phyloP scores from a whole-genome alignment of 768 basidiomycete species.

The Mycena filopes region DNA sequence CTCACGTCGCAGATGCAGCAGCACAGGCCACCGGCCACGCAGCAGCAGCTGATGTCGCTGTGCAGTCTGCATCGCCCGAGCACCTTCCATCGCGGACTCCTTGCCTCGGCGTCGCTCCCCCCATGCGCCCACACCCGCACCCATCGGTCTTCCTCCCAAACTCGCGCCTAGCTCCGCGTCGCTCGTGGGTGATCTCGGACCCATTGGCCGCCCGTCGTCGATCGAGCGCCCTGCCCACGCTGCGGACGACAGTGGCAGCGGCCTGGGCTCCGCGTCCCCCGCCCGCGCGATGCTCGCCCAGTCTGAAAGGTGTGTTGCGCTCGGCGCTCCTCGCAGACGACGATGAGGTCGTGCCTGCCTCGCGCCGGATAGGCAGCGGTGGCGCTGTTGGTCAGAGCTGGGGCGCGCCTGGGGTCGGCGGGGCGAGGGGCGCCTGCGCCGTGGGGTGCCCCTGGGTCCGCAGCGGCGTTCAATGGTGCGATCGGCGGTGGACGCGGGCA shows the following conservation, averaged over 20 bases:
- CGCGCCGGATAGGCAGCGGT: constrained; percentile 57
- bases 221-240: constrained; percentile 71
- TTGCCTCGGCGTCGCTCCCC: constrained; percentile 46
- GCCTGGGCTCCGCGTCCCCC: constrained; percentile 76
- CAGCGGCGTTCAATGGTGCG: constrained; percentile 34
- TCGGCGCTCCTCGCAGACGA: constrained; percentile 84
- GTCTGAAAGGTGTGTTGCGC: constrained; percentile 75
- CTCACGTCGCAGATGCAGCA: constrained; percentile 58
- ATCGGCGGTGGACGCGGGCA: constrained; percentile 47
- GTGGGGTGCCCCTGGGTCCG: constrained; percentile 57
- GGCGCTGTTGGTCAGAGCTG: constrained; percentile 60
- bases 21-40: constrained; percentile 54
- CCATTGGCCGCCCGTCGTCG: constrained; percentile 74
- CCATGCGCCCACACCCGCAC: constrained; percentile 49
- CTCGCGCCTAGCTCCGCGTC: constrained; percentile 61
- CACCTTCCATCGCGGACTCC: constrained; percentile 53
- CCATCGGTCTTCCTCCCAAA: constrained; percentile 69
- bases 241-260: constrained; percentile 42
- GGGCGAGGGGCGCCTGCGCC: constrained; percentile 54
- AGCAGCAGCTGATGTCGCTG: constrained; percentile 62
- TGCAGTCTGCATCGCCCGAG: constrained; percentile 54
- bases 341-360: constrained; percentile 72
- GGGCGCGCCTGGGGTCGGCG: constrained; percentile 60
- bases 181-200: constrained; percentile 55
- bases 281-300: constrained; percentile 57